Percentiles rank a stretch among this genome's conserved stretches.
phyloP scores from a whole-genome alignment of 495 filamentous ascomycete genomes.

The Hyphodiscus hymeniophilus region DNA sequence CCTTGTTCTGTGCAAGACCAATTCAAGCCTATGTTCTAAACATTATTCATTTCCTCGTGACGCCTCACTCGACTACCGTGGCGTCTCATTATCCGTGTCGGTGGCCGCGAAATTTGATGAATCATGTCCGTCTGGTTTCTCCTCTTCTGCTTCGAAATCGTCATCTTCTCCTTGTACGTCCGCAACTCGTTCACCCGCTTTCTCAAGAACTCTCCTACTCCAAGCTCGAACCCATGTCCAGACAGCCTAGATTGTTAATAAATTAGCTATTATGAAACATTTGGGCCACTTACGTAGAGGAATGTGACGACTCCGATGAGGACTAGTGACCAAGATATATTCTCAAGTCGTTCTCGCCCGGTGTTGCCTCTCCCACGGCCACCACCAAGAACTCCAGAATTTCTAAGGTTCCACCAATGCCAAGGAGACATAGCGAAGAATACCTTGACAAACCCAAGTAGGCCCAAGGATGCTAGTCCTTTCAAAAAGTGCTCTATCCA shows the following conservation, averaged over 20 bases:
- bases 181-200: constrained; percentile 67
- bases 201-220: constrained; percentile 61
- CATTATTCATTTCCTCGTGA: background rate
- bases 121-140: background rate
- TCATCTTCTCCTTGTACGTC: constrained; percentile 74
- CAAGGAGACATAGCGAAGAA: constrained; percentile 66
- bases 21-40: background rate
- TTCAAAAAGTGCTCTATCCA: constrained; percentile 85
- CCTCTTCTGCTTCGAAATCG: constrained; percentile 53
- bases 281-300: constrained; percentile 59
- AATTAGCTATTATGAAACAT: constrained; percentile 1
- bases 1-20: background rate
- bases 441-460: constrained; percentile 79
- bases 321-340: constrained; percentile 69
- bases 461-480: constrained; percentile 73
- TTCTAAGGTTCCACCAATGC: constrained; percentile 66
- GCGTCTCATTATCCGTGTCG: too few species aligned
- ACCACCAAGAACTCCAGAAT: constrained; percentile 37
- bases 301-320: constrained; percentile 75
- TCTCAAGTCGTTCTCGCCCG: constrained; percentile 64
- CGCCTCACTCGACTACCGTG: background rate
- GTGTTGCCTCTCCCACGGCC: constrained; percentile 44
- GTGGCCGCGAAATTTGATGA: background rate
- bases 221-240: constrained; percentile 71
- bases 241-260: constrained; percentile 49